These are phyloP conservation scores for Microascus cirrosus DNA, from an alignment of 2,329 filamentous ascomycete species.

Conservation along the genomic window DNA sequence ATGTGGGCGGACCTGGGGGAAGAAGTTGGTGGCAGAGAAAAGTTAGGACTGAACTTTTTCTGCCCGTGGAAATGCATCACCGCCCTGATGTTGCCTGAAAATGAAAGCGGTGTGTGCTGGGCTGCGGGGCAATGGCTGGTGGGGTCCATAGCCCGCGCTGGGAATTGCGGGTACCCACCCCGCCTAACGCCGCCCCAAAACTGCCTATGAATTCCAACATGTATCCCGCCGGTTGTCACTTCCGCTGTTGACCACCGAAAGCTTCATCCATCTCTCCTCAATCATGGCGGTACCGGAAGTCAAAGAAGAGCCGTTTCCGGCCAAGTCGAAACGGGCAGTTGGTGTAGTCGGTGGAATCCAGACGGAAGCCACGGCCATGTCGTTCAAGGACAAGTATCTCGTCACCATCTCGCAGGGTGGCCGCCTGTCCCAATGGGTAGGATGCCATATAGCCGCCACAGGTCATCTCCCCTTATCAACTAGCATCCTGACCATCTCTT, in stretches of 20 bases:
- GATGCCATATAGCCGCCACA: conserved; percentile 9
- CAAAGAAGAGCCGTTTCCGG: conserved; percentile 53
- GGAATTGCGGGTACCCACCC: background rate
- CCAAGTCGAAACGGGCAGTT: conserved; percentile 44
- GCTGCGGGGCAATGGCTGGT: background rate
- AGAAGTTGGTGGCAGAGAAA: background rate
- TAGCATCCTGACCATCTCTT: background rate
- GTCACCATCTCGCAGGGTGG: conserved; percentile 82
- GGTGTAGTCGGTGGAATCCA: conserved; percentile 54
- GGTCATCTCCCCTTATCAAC: no score
- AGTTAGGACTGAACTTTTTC: conserved; percentile 6
- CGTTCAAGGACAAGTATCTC: conserved; percentile 83
- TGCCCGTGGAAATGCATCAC: background rate
- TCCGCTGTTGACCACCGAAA: background rate
- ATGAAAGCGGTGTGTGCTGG: background rate
- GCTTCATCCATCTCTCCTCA: background rate
- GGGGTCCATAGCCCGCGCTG: background rate
- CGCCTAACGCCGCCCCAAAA: background rate
- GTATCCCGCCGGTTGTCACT: background rate
- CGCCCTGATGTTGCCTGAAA: background rate
- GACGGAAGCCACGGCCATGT: conserved; percentile 62
- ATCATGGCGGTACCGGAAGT: conserved; percentile 12
- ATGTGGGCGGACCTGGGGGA: background rate
- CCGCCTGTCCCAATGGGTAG: conserved; percentile 82
- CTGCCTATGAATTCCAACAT: background rate